These are phyloP conservation scores for Phytomonas sp. DNA, from an alignment of 208 protist species.

Conservation along the genomic window DNA sequence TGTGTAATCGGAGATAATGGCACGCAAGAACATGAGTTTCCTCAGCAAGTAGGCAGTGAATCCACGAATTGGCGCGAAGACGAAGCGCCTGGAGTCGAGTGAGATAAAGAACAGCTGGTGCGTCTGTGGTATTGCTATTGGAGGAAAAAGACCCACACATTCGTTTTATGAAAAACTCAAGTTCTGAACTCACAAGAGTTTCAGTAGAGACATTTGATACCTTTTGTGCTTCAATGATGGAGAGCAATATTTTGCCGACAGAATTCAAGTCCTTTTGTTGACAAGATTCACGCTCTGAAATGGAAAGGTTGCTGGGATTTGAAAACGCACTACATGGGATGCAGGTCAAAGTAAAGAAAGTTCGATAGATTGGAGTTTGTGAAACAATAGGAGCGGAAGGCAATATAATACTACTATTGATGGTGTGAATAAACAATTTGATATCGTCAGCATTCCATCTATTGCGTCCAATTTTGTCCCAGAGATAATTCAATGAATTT, in stretches of 20 bases:
- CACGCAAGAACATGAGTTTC: conserved; percentile 14
- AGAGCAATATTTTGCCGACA: neutral
- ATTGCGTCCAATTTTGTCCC: conserved; percentile 4
- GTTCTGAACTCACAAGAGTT: conserved; percentile 19
- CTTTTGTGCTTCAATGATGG: conserved; percentile 2
- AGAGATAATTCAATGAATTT: conserved; percentile 14
- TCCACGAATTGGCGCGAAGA: conserved; percentile 49
- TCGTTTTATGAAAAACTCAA: conserved; percentile 23
- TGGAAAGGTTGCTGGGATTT: neutral
- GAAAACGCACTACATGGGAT: neutral
- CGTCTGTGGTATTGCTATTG: conserved; percentile 2
- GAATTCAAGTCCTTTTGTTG: conserved; percentile 5
- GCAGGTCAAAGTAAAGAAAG: conserved; percentile 5
- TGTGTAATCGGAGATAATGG: neutral
- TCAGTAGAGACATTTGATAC: neutral
- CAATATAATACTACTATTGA: conserved; percentile 4
- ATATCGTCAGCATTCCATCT: conserved; percentile 3
- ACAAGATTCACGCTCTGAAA: neutral
- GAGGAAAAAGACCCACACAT: conserved; percentile 11
- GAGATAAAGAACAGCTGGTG: conserved; percentile 39
- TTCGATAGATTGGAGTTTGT: neutral
- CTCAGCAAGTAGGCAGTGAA: conserved; percentile 43
- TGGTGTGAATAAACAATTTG: neutral
- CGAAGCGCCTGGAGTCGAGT: conserved; percentile 66
- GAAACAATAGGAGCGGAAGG: neutral